Percentiles rank a stretch among this genome's conserved stretches.
phyloP scores from a whole-genome alignment of 495 filamentous ascomycete species.

The Trichocladium antarcticum region DNA sequence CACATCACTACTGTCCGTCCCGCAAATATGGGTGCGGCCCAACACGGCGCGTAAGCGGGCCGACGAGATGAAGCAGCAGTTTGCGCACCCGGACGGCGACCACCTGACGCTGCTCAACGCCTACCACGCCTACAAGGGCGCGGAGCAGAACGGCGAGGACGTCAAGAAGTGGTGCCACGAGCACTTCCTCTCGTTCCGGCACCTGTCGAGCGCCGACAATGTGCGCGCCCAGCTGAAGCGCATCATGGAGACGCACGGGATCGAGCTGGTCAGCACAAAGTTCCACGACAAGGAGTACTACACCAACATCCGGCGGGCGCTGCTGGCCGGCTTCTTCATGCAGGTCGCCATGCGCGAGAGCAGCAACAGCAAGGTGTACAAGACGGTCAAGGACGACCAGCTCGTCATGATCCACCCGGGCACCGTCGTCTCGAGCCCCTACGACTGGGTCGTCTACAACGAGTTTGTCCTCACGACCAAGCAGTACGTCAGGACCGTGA shows the following conservation, averaged over 20 bases:
- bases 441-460: constrained; percentile 97
- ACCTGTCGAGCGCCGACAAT: constrained; percentile 84
- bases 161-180: constrained; percentile 90
- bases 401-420: constrained; percentile 87
- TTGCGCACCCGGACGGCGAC: constrained; percentile 87
- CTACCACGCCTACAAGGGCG: constrained; percentile 89
- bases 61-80: constrained; percentile 93
- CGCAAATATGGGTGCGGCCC: constrained; percentile 86
- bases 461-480: constrained; percentile 97
- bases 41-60: constrained; percentile 75
- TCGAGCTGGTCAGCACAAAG: constrained; percentile 75
- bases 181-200: constrained; percentile 86
- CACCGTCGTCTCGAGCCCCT: constrained; percentile 71
- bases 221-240: constrained; percentile 81
- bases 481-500: constrained; percentile 71
- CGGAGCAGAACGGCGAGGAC: constrained; percentile 56
- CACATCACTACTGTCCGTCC: constrained; percentile 85
- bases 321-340: constrained; percentile 99
- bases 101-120: constrained; percentile 95
- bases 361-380: constrained; percentile 67
- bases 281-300: constrained; percentile 98
- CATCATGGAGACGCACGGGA: constrained; percentile 86
- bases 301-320: constrained; percentile 84
- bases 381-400: constrained; percentile 88
- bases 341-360: constrained; percentile 89